Evolutionary conservation across 371 early-diverging fungal species (phyloP), one percentile per base, ranked within the genome.

Genomic region (Rhizopus stolonifer): DNA sequence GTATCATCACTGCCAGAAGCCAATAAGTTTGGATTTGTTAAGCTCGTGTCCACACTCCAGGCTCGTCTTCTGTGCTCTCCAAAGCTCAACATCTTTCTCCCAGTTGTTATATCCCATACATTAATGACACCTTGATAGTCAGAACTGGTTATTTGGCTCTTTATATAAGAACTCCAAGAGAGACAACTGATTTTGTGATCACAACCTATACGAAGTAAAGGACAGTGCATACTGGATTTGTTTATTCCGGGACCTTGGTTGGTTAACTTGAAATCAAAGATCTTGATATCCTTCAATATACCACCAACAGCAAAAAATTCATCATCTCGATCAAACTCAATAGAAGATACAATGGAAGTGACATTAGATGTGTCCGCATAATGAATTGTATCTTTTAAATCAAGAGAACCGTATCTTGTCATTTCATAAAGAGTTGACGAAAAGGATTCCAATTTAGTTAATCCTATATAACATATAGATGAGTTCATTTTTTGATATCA

Each of bases 271-370:
- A 82, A 93, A 46, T 94, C 94, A 64, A 82, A 96, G 8, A 96
- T 79, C 66, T 92, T 93, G 70, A 96, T 93, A 49, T 91, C 92
- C 45, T 85, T 86, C 17, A 90, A 88, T 1, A 95, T 94, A n/a
- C 96, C 95, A 19, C 92, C 95, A 0, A 90, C 86, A 1, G 95
- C 96, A 81, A 96, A 93, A 52, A 84, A 86, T 60, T 91, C 89
- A 47, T 92, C 89, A 55, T 96, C 95, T 25, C 86, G 77, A 65
- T 94, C 93, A 77, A 95, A 95, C 54, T 92, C 95, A 43, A 96
- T 91, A 22, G 93, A 86, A 0, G 92, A 90, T 1, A 96, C 92
- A 50, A 96, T 94, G 3, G 89, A 86, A 1, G 49, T 11, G 15
- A 17, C 14, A 1, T 53, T 22, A 7, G 75, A 63, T 6, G 69